phyloP scores from a whole-genome alignment of 2,329 filamentous ascomycete species.

The Fusarium temperatum region DNA sequence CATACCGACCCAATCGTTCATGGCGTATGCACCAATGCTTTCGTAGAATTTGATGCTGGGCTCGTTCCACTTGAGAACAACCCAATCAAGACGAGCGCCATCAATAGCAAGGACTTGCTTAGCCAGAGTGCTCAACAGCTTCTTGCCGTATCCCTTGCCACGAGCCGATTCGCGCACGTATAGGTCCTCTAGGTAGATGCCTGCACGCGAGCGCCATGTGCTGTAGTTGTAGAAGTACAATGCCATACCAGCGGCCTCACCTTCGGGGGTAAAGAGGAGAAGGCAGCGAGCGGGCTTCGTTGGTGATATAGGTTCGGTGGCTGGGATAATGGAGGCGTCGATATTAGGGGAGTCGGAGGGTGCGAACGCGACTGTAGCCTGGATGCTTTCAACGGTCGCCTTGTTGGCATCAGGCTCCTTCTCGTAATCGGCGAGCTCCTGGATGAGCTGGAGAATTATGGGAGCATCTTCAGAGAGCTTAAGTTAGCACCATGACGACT shows the following conservation, averaged over 20 bases:
- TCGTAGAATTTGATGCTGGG: slow-evolving; percentile 89
- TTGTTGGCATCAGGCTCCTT: slow-evolving; percentile 77
- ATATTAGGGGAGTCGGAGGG: slow-evolving; percentile 57
- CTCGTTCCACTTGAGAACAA: slow-evolving; percentile 91
- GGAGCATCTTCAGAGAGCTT: slow-evolving; percentile 71
- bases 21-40: slow-evolving; percentile 70
- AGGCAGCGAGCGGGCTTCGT: slow-evolving; percentile 78
- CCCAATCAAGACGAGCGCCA: slow-evolving; percentile 86
- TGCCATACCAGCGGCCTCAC: slow-evolving; percentile 75
- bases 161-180: slow-evolving; percentile 78
- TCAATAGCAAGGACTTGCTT: slow-evolving; percentile 77
- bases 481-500: slow-evolving; percentile 17
- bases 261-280: slow-evolving; percentile 64
- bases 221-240: slow-evolving; percentile 96
- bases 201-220: slow-evolving; percentile 87
- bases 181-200: slow-evolving; percentile 95
- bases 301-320: slow-evolving; percentile 64
- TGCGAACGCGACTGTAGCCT: slow-evolving; percentile 81
- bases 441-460: slow-evolving; percentile 82
- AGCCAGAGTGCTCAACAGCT: slow-evolving; percentile 79
- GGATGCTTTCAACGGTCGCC: slow-evolving; percentile 79
- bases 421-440: slow-evolving; percentile 89
- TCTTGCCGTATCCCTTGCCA: slow-evolving; percentile 81
- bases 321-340: slow-evolving; percentile 47
- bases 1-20: slow-evolving; percentile 80